Evolutionary conservation across 257 asterid species (phyloP).

Genomic region (Solanum pinnatisectum): DNA sequence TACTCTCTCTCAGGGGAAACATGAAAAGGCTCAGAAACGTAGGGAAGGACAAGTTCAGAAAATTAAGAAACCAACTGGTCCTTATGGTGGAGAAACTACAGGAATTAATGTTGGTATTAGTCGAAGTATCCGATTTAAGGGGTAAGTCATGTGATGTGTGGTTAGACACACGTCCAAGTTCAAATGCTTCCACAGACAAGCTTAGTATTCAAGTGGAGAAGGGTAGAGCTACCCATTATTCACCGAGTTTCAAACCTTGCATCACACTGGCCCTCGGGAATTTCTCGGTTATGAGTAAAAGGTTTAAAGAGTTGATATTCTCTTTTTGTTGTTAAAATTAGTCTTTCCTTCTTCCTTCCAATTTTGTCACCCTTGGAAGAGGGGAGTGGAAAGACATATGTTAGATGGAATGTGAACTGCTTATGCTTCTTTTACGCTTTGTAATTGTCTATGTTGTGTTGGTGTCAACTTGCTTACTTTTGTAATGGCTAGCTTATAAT

Average conservation of each 20-base stretch:
- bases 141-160: neutral
- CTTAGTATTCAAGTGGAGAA: neutral
- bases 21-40: constrained; percentile 40
- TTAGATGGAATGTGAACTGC: no score
- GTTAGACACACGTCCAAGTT: neutral
- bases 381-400: neutral
- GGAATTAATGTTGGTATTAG: constrained; percentile 64
- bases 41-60: constrained; percentile 72
- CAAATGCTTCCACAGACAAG: neutral
- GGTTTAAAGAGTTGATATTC: neutral
- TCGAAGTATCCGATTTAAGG: constrained; percentile 61
- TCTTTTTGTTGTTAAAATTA: neutral
- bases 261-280: neutral
- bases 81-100: constrained; percentile 76
- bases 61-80: constrained; percentile 42
- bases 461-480: neutral
- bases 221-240: neutral
- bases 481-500: neutral
- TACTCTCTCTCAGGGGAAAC: constrained; percentile 47
- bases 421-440: no score
- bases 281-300: neutral
- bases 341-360: neutral
- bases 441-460: neutral
- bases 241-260: neutral
- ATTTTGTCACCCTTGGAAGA: neutral